Base-by-base conservation (phyloP, 164 flowering plant genomes). In the Nymphaea colorata region DNA sequence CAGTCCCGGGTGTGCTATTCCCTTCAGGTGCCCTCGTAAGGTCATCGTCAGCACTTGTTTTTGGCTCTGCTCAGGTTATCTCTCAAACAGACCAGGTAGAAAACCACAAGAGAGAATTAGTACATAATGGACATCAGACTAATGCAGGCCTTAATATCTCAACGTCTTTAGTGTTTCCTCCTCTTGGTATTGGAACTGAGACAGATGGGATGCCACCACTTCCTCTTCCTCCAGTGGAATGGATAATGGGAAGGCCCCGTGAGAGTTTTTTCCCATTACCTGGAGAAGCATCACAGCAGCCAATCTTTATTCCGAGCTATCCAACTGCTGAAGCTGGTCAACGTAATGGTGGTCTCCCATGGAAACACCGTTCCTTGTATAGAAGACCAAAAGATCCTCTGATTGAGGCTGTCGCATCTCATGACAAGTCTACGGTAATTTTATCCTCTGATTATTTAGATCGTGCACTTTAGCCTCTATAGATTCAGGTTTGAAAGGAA, bases 211-310 rank as follows among this genome's bases (percentile, higher is more conserved):
- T 82, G 78, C 97, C 99, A 57, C 89, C 93, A 44, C 75, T 94
- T 80, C 96, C 98, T 42, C 86, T 89, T 69, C 97, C 99, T 70
- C 99, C 98, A 41, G 74, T 87, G 74, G 90, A 88, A 60, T 91
- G 99, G 98, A 88, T 86, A 75, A 67, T 82, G 10, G 91, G 94
- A 64, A 90, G 81, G 73, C 60, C 74, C 72, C 89, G 67, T 64
- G 69, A 76, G 51, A 62, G 68, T 67, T 74, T 84, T 14, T 66
- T 68, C 17, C 61, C 69, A 72, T 64, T 67, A 5, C 76, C 51
- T 70, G 66, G 64, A 66, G 75, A 67, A 62, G 15, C 44, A 51
- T 44, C 44, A 16, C 75, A 68, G 43, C 66, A 68, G 51, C 44
- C 67, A 6, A 72, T 53, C 41, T 62, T 63, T 41, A 72, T 76